Evolutionary conservation across 2,329 filamentous ascomycete genomes (phyloP), one percentile per base, ranked within the genome.

Genomic region (Aspergillus felis): DNA sequence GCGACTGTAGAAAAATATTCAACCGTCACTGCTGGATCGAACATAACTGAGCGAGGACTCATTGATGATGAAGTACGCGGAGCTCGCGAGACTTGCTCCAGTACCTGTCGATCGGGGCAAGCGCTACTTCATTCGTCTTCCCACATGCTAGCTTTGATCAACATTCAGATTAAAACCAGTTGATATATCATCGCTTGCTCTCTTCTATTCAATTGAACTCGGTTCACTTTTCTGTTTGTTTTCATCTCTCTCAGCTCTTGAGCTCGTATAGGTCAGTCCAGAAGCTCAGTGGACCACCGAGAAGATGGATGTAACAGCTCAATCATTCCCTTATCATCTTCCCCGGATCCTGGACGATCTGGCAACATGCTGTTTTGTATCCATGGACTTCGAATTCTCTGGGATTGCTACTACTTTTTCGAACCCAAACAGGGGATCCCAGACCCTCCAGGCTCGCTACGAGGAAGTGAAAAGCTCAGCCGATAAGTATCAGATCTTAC

Each of bases 321-420:
- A 68, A 57, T 76, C 79, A 50, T 86, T 84, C 66, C 72, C 75
- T 28, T 70, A 75, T 29, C 73, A 80, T 28, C 73, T 87, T 6
- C 77, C 86, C 3, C 77, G 78, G 42, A 80, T 89, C 38, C 71
- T 89, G 22, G 76, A 81, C 58, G 77, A 83, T 56, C 80, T 89
- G 56, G 79, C 83, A 27, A 76, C 81, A 55, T 81, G 84, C 35
- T 78, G 80, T 58, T 88, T 88, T 64, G 82, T 89, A 12, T 78
- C 85, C 3, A 77, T 89, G 57, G 87, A 89, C 66, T 76, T 88
- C 12, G 87, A 89, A 70, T 81, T 89, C 49, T 88, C 86, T 14
- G 87, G 87, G 2, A 85, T 89, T 24, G 76, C 79, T 2, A 71
- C 70, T 12, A 78, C 78, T 25, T 72, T 74, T 48, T 64, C 66